Evolutionary conservation across 179 eudicot genomes (phyloP), one percentile per base, ranked within the genome.

Genomic region (Corrigiola litoralis): DNA sequence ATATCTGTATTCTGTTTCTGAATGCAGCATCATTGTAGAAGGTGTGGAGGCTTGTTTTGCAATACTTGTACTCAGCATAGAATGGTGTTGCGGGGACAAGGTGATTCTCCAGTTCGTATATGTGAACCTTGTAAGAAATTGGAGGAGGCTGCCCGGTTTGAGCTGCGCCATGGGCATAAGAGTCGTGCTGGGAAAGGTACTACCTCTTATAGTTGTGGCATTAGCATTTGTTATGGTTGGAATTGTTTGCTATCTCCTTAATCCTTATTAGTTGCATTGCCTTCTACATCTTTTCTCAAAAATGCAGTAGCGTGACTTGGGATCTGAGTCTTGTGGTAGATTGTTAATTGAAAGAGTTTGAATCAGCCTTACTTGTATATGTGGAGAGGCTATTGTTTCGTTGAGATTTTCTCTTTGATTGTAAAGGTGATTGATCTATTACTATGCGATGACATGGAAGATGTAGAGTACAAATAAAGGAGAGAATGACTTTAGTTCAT

Each of bases 11-110:
- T 24, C 2, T 71, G 10, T 11, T 62, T 9, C 29, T 37, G 7
- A 6, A 51, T 82, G 24, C 83, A 94, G 99, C 99, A 90, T 79
- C 99, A 90, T 71, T 94, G 99, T 74, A 79, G 97, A 65, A 81
- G 99, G 50, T 94, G 99, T 80, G 99, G 99, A 64, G 99, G 97
- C 44, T 23, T 94, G 42, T 94, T 86, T 76, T 94, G 99, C 73
- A 63, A 61, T 66, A 81, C 79, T 59, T 94, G 97, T 78, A 84
- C 97, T 29, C 91, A 76, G 72, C 80, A 75, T 67, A 82, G 96
- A 66, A 87, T 94, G 88, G 60, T 77, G 32, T 80, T 94, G 63
- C 88, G 99, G 32, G 99, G 99, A 38, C 99, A 94, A 88, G 99
- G 99, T 14, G 99, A 94, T 75, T 90, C 97, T 34, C 88, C 96